phyloP scores from a whole-genome alignment of 129 eudicot species.

The Escallonia herrerae region DNA sequence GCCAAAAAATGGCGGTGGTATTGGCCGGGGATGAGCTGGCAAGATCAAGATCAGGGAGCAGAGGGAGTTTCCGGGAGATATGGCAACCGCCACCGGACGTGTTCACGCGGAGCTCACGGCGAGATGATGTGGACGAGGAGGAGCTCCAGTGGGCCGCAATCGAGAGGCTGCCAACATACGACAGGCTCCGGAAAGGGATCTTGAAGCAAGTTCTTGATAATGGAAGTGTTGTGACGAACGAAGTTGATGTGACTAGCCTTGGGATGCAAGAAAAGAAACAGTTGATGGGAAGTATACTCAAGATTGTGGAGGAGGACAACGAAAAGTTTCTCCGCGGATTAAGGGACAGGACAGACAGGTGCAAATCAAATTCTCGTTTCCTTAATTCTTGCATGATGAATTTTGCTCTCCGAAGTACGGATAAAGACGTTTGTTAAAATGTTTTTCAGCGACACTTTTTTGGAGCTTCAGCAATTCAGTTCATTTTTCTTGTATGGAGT shows the following conservation, averaged over 20 bases:
- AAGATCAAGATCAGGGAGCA: too few relatives aligned
- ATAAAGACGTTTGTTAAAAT: neutral
- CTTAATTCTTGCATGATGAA: too few relatives aligned
- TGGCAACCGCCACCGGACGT: too few relatives aligned
- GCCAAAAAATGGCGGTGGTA: too few relatives aligned
- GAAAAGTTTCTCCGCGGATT: slow-evolving; percentile 45
- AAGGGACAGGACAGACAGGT: slow-evolving; percentile 51
- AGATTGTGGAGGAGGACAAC: slow-evolving; percentile 52
- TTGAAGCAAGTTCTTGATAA: slow-evolving; percentile 30
- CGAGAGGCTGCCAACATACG: slow-evolving; percentile 35
- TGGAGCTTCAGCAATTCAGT: neutral
- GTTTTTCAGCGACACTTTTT: neutral
- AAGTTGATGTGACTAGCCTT: slow-evolving; percentile 43
- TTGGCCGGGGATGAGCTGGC: too few relatives aligned
- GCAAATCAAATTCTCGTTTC: neutral
- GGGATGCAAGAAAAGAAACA: slow-evolving; percentile 45
- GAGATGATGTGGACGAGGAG: slow-evolving; percentile 29
- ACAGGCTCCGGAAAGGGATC: slow-evolving; percentile 32
- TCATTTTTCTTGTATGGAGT: neutral
- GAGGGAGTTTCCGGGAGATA: too few relatives aligned
- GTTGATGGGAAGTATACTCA: slow-evolving; percentile 45
- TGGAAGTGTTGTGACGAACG: slow-evolving; percentile 37
- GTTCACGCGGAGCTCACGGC: neutral
- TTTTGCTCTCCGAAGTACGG: too few relatives aligned
- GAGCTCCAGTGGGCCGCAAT: slow-evolving; percentile 40